Evolutionary conservation across 257 asterid genomes (phyloP).

Genomic region (Coffea canephora): DNA sequence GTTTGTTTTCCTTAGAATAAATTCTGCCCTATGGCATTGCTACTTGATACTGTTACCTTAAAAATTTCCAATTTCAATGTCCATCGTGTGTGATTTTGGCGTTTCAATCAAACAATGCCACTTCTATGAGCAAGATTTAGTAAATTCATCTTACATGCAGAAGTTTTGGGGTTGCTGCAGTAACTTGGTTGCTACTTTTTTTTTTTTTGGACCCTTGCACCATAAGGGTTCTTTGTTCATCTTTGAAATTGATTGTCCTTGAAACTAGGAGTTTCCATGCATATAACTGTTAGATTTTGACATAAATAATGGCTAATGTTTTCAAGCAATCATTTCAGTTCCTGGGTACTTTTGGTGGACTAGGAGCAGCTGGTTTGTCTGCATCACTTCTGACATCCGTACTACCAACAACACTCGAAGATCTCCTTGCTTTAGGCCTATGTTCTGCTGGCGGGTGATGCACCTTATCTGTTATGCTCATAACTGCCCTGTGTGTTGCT

Average conservation of each 20-base stretch:
- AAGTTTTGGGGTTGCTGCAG: not conserved
- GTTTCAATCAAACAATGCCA: not conserved
- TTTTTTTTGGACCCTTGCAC: not conserved
- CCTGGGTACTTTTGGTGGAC: constrained; percentile 79
- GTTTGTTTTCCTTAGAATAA: not conserved
- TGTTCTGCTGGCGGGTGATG: constrained; percentile 98
- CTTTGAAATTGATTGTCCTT: not conserved
- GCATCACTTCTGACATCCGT: constrained; percentile 94
- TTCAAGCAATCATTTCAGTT: constrained; percentile 50
- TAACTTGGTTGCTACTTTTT: not conserved
- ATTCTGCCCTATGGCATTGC: not conserved
- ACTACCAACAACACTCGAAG: constrained; percentile 78
- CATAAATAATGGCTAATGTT: constrained; percentile 13
- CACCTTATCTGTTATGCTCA: constrained; percentile 12
- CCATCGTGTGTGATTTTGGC: not conserved
- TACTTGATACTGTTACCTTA: not conserved
- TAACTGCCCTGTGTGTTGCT: not conserved
- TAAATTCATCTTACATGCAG: not conserved
- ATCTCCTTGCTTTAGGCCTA: constrained; percentile 90
- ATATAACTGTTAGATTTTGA: not conserved
- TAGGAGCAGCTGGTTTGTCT: constrained; percentile 92
- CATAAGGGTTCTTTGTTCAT: not conserved
- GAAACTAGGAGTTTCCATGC: not conserved
- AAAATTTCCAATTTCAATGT: not conserved
- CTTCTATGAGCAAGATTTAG: not conserved